A percentile compares a stretch with the other conserved stretches of the same genome.
These are phyloP conservation scores for Eimeria nieschulzi DNA, from an alignment of 169 alveolate species.

Conservation along the genomic window DNA sequence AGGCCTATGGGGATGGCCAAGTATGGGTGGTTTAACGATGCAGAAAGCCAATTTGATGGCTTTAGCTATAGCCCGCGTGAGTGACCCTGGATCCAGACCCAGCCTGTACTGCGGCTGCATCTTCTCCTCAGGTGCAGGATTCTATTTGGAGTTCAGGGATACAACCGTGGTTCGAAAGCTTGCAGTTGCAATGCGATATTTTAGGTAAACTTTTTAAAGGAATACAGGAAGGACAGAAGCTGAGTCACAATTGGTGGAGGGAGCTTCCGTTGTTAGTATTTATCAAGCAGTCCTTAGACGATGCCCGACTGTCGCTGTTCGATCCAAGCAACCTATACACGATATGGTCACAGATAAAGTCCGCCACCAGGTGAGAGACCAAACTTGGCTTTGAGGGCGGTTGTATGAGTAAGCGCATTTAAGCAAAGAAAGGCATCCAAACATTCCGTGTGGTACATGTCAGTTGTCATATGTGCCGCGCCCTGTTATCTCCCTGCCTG, in stretches of 20 bases:
- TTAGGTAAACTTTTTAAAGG: not conserved
- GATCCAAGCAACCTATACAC: conserved; percentile 54
- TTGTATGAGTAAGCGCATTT: too few species aligned
- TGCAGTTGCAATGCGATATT: conserved; percentile 1
- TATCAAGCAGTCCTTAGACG: conserved; percentile 19
- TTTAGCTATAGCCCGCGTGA: too few species aligned
- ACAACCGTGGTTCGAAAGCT: conserved; percentile 35
- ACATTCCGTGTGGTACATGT: too few species aligned
- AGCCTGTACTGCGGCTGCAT: too few species aligned
- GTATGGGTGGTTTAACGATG: too few species aligned
- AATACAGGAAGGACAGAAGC: conserved; percentile 12
- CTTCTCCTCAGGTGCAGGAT: conserved; percentile 26
- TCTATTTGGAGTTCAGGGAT: conserved; percentile 34
- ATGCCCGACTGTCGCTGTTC: conserved; percentile 18
- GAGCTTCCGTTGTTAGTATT: conserved; percentile 48
- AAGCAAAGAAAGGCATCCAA: too few species aligned
- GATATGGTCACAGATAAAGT: conserved; percentile 37
- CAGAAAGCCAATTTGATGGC: too few species aligned
- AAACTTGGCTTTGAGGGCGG: too few species aligned
- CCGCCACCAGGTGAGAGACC: conserved; percentile 55
- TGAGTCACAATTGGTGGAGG: conserved; percentile 49
- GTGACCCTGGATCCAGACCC: too few species aligned
- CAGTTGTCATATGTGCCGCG: not conserved
- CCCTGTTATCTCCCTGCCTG: not conserved
- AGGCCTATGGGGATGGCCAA: too few species aligned